Base-by-base conservation (phyloP, 768 basidiomycete species). In the Dioszegia aurantiaca region DNA sequence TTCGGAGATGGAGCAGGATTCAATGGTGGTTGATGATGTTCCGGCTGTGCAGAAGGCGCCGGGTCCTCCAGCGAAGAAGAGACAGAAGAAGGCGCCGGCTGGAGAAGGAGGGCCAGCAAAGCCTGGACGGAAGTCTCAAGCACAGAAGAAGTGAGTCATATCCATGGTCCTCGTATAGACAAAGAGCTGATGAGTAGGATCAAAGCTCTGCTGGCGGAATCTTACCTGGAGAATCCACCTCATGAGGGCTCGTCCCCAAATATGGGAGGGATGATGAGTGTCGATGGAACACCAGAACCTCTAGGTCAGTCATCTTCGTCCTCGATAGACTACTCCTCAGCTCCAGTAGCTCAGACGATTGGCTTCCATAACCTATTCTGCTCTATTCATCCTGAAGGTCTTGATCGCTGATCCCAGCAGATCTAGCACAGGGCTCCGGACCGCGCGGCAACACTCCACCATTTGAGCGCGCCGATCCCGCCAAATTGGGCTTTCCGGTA, bases 81-180 rank as follows among this genome's bases (percentile, higher is more conserved):
- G 54, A 28, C 49, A 69, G 60, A 67, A 62, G 61, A 61, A 52
- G 43, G 10, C 55, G 11, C 55, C 43, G 19, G 64, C 52, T 19
- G 69, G 27, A 21, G 40, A 58, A 23, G 31, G 56, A 19, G 68
- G 64, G 23, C 65, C 68, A 23, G 66, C 65, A 19, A 69, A 65
- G 43, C 56, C 40, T 42, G 5, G 5, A 42, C 16, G 55, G 12
- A 62, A 58, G 61, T 59, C 62, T 36, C 67, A 68, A 56, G 70
- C 65, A 28, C 30, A 63, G 17, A 72, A 72, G 57, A 72, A 72
- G 70, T 69, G 58, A 42, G 68, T 64, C 19, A 2, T 16, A n/a
- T n/a, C 23, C 21, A 14, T 10, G 10, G 24, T 33, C 28, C 12
- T 12, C 4, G 5, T 17, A 24, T 4, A 4, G 12, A 14, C 5